A percentile compares a stretch with the other conserved stretches of the same genome.
Evolutionary conservation across 495 filamentous ascomycete species (phyloP).

Genomic region (Penicillium mononematosum): DNA sequence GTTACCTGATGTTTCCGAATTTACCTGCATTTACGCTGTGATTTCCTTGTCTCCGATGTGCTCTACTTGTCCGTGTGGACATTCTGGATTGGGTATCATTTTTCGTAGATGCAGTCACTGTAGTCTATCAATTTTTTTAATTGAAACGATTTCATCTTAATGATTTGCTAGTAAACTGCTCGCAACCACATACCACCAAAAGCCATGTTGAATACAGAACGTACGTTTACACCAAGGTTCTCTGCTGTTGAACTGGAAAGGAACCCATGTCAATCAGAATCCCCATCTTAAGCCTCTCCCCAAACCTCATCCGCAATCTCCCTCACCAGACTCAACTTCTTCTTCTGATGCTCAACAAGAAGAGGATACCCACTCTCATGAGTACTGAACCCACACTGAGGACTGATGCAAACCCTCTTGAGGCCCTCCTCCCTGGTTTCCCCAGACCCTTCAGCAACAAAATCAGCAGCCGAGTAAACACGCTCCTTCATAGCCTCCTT

Average conservation of each 20-base stretch:
- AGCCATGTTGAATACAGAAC: constrained; percentile 2
- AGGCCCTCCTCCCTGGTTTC: constrained; percentile 47
- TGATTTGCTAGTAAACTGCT: background rate
- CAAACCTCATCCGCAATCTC: constrained; percentile 52
- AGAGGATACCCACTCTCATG: constrained; percentile 63
- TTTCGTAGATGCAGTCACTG: background rate
- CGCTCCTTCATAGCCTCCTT: constrained; percentile 58
- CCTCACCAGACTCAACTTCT: constrained; percentile 50
- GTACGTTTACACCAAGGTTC: background rate
- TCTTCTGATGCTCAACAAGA: constrained; percentile 57
- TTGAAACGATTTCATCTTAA: background rate
- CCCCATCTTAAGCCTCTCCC: constrained; percentile 25
- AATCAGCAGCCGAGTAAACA: constrained; percentile 58
- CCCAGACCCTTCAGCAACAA: constrained; percentile 52
- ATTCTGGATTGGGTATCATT: background rate
- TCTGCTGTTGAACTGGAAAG: background rate
- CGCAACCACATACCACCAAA: background rate
- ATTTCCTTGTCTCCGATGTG: background rate
- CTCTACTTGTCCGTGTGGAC: background rate
- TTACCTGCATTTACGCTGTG: constrained; percentile 2
- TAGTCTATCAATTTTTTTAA: constrained; percentile 1
- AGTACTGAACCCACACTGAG: constrained; percentile 68
- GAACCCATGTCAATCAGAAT: background rate
- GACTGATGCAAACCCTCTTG: constrained; percentile 61
- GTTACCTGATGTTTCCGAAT: constrained; percentile 1